A percentile compares a stretch with the other conserved stretches of the same genome.
Conservation (phyloP, 2,329 filamentous ascomycete genomes). For the Diplocarpon mali region DNA sequence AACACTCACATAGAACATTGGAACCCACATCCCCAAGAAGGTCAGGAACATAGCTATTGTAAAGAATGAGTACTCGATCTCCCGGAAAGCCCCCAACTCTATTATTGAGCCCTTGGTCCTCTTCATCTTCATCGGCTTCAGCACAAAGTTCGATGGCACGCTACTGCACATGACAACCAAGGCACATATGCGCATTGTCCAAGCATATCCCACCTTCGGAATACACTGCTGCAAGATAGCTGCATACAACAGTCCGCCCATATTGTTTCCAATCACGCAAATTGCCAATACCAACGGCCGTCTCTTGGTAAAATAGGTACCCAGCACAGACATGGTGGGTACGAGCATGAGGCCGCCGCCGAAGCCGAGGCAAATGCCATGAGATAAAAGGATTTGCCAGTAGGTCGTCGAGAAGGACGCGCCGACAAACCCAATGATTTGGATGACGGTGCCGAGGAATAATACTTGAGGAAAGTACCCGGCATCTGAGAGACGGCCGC, state of each 20-base stretch:
- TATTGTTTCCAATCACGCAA: conserved; percentile 42
- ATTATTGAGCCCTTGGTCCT: conserved; percentile 31
- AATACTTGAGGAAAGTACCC: conserved; percentile 24
- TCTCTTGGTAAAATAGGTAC: conserved; percentile 33
- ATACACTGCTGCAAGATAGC: conserved; percentile 35
- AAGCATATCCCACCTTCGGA: conserved; percentile 31
- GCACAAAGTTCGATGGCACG: conserved; percentile 27
- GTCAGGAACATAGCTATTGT: conserved; percentile 28
- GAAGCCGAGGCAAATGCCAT: conserved; percentile 35
- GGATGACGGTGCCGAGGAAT: conserved; percentile 20
- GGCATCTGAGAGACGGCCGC: conserved; percentile 11
- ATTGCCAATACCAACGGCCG: conserved; percentile 28
- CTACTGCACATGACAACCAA: conserved; percentile 33
- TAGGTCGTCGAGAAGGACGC: conserved; percentile 29
- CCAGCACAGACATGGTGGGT: conserved; percentile 45
- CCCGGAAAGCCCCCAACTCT: conserved; percentile 33
- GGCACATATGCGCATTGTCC: conserved; percentile 34
- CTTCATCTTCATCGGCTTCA: conserved; percentile 30
- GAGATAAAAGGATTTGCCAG: conserved; percentile 36
- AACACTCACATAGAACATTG: conserved; percentile 14
- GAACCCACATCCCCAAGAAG: conserved; percentile 12
- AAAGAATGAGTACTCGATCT: conserved; percentile 34
- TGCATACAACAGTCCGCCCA: conserved; percentile 54
- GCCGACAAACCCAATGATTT: conserved; percentile 36
- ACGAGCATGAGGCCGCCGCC: conserved; percentile 34